These are phyloP conservation scores for Trichosporon asahii DNA, from an alignment of 1,284 basidiomycete genomes.

Conservation along the genomic window DNA sequence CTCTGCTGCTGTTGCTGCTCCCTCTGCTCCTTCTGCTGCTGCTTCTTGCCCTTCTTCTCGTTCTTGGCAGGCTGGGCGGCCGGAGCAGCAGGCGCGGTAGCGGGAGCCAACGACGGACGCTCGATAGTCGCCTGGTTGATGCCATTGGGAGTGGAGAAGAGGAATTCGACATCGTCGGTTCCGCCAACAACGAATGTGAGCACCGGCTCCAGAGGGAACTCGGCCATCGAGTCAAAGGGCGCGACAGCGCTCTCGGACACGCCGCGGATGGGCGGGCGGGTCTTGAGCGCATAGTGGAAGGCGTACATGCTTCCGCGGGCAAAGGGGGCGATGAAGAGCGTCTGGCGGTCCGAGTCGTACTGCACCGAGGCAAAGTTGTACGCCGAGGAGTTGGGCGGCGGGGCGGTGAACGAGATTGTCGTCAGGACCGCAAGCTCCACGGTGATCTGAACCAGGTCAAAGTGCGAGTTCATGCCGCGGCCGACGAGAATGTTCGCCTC, in stretches of 20 bases:
- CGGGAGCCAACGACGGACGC: neutral
- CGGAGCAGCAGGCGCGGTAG: neutral
- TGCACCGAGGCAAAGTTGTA: constrained; percentile 34
- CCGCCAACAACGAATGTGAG: constrained; percentile 28
- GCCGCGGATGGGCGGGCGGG: constrained; percentile 33
- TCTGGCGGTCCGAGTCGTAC: constrained; percentile 35
- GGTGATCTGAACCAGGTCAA: constrained; percentile 46
- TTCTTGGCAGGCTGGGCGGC: constrained; percentile 1
- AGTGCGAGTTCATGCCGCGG: constrained; percentile 34
- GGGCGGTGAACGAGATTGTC: constrained; percentile 35
- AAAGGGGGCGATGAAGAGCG: constrained; percentile 38
- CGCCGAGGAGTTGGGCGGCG: constrained; percentile 19
- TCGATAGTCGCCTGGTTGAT: constrained; percentile 33
- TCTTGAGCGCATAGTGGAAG: constrained; percentile 43
- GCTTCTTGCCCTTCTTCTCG: constrained; percentile 13
- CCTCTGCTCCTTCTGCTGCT: constrained; percentile 5
- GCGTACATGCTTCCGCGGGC: constrained; percentile 35
- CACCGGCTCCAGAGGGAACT: constrained; percentile 36
- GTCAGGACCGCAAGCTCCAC: constrained; percentile 37
- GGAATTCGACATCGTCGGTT: constrained; percentile 32
- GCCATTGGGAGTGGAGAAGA: constrained; percentile 33
- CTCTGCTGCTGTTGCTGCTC: constrained; percentile 8
- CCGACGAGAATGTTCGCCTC: constrained; percentile 46
- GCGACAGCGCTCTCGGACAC: constrained; percentile 15
- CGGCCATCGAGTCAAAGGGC: constrained; percentile 35